A percentile compares a stretch with the other conserved stretches of the same genome.
These are phyloP conservation scores for Entomortierella beljakovae DNA, from an alignment of 192 early-diverging fungal genomes.

Conservation along the genomic window DNA sequence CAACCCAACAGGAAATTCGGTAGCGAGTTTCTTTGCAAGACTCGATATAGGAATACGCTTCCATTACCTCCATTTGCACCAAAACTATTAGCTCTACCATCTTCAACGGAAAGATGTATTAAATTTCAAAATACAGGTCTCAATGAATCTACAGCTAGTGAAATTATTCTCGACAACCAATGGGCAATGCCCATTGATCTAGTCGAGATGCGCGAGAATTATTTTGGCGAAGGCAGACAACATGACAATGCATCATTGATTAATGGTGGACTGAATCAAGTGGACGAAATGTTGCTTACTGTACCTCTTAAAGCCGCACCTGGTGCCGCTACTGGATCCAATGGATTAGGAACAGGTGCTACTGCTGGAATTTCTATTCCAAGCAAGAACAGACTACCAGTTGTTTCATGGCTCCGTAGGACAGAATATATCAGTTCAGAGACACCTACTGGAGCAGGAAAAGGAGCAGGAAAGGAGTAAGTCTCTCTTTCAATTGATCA, in stretches of 20 bases:
- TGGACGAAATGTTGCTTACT: slow-evolving; percentile 13
- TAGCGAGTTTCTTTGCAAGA: slow-evolving; percentile 61
- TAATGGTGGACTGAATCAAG: slow-evolving; percentile 10
- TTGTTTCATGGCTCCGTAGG: slow-evolving; percentile 65
- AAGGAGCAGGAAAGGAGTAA: slow-evolving; percentile 45
- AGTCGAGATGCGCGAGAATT: slow-evolving; percentile 56
- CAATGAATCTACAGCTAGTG: slow-evolving; percentile 56
- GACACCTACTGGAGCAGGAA: slow-evolving; percentile 52
- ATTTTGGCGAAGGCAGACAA: slow-evolving; percentile 56
- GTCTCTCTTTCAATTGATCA: neutral
- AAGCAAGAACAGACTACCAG: slow-evolving; percentile 37
- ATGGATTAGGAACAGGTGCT: slow-evolving; percentile 6
- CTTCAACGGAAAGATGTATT: slow-evolving; percentile 56
- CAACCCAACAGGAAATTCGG: slow-evolving; percentile 62
- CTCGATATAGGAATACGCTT: slow-evolving; percentile 63
- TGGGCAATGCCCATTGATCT: slow-evolving; percentile 59
- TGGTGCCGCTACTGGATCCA: neutral
- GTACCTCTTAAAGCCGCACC: slow-evolving; percentile 12
- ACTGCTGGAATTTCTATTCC: slow-evolving; percentile 15
- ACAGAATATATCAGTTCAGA: slow-evolving; percentile 66
- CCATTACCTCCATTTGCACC: slow-evolving; percentile 62
- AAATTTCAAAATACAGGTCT: slow-evolving; percentile 59
- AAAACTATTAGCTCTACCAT: slow-evolving; percentile 58
- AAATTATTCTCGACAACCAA: slow-evolving; percentile 58
- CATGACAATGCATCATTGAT: slow-evolving; percentile 35